Evolutionary conservation across 2,329 filamentous ascomycete genomes (phyloP), one percentile per base, ranked within the genome.

Genomic region (Trichoderma afroharzianum): DNA sequence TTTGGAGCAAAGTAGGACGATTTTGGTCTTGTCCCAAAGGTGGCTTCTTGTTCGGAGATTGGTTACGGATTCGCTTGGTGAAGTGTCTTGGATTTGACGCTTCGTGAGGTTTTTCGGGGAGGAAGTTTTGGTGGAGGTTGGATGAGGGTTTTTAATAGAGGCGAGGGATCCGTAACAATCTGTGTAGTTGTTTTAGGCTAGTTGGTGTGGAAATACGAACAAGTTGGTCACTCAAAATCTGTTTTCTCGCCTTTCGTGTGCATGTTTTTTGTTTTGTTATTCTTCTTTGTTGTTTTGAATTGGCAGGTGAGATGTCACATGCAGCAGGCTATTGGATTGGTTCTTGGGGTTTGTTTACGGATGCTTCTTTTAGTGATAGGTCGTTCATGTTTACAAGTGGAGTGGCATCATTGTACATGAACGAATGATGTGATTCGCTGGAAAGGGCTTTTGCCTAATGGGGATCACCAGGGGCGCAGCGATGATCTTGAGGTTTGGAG

Each of bases 401-500:
- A 21, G 47, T 50, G 67, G 28, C 30, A 36, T 70, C 39, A 63
- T 63, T 66, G 63, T 66, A 63, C 58, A 70, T 62, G 30, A 21
- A n/a, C 4, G 36, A 33, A 4, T 36, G 36, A 53, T 50, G 18
- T 71, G 39, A 68, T 62, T 71, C 55, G 70, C n/a, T 24, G 6
- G 6, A 26, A 32, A 61, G 14, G 3, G 30, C 26, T 55, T 28
- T 28, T 18, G 28, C 32, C n/a, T 28, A 12, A 30, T n/a, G 33
- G 61, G 61, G 70, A 72, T 69, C 64, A 72, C 47, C 70, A 72
- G 70, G 70, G 70, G 70, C 64, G 59, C 43, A 50, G 69, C 43
- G 64, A 63, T 69, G 30, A 72, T 68, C 32, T 9, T 7, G 55
- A 32, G 15, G 43, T 30, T 58, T n/a, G 57, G 43, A 33, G 14